Conservation (phyloP, 2,329 filamentous ascomycete species). For the Pezicula rhizophila region DNA sequence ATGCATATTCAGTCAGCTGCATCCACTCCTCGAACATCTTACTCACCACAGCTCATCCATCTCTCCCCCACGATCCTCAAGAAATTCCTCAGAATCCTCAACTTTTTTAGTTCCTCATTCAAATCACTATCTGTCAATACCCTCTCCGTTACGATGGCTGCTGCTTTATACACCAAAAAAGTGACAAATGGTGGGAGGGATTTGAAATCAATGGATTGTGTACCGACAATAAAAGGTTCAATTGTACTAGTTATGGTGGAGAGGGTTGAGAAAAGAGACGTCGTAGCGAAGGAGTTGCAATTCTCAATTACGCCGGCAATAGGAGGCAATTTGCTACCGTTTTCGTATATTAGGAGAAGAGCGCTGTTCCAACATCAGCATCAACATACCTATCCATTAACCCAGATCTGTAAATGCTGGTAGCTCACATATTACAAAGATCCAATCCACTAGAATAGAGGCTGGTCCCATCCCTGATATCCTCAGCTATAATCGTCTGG, state of each 20-base stretch:
- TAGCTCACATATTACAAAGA: conserved; percentile 13
- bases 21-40: background rate
- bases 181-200: conserved; percentile 12
- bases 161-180: conserved; percentile 14
- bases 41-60: conserved; percentile 16
- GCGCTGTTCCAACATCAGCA: conserved; percentile 9
- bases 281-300: conserved; percentile 3
- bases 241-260: conserved; percentile 7
- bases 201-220: conserved; percentile 7
- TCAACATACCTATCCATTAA: conserved; percentile 1
- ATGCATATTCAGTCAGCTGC: conserved; percentile 6
- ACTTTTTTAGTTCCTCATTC: conserved; percentile 4
- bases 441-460: conserved; percentile 8
- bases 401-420: background rate
- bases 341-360: conserved; percentile 14
- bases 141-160: conserved; percentile 11
- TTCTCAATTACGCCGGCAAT: conserved; percentile 2
- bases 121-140: conserved; percentile 5
- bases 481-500: conserved; percentile 8
- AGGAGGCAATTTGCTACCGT: conserved; percentile 9
- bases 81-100: conserved; percentile 12
- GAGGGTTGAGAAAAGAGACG: conserved; percentile 5
- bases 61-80: conserved; percentile 8
- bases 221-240: conserved; percentile 7
- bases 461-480: conserved; percentile 3